A percentile compares a stretch with the other conserved stretches of the same genome.
Evolutionary conservation across 257 asterid genomes (phyloP).

Genomic region (Avicennia marina): DNA sequence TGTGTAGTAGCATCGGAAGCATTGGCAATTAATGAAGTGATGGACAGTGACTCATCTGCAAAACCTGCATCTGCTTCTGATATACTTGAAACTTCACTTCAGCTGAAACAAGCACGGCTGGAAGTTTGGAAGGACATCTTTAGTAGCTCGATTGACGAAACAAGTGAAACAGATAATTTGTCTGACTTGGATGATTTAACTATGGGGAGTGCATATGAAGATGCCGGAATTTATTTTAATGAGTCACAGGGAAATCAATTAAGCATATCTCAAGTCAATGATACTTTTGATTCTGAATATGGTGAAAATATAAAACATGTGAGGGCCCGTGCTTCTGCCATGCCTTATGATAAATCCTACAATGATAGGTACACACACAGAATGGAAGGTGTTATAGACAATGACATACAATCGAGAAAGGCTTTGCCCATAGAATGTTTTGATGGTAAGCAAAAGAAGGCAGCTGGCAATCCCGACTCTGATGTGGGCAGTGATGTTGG

Average conservation of each 20-base stretch:
- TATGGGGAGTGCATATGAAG: conserved; percentile 69
- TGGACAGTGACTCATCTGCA: conserved; percentile 29
- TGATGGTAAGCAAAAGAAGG: conserved; percentile 23
- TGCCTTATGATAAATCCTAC: conserved; percentile 20
- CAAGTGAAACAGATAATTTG: conserved; percentile 34
- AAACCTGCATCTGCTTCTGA: conserved; percentile 47
- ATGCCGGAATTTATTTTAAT: conserved; percentile 41
- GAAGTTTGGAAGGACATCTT: conserved; percentile 36
- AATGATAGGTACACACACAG: conserved; percentile 12
- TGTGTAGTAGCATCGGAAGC: conserved; percentile 88
- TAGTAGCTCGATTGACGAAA: conserved; percentile 17
- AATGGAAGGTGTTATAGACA: conserved; percentile 20
- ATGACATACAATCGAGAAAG: conserved; percentile 21
- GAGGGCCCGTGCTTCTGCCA: conserved; percentile 24
- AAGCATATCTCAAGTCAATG: conserved; percentile 54
- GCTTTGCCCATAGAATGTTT: conserved; percentile 19
- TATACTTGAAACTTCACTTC: conserved; percentile 73
- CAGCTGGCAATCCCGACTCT: conserved; percentile 14
- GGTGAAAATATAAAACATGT: conserved; percentile 26
- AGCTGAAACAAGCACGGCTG: conserved; percentile 68
- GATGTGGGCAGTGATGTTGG: conserved; percentile 26
- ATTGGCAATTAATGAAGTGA: conserved; percentile 60
- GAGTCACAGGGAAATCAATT: conserved; percentile 26
- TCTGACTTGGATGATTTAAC: conserved; percentile 59
- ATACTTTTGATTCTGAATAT: conserved; percentile 42